Evolutionary conservation across 73 alveolate species (phyloP).

Genomic region (Tetrahymena elliotti): DNA sequence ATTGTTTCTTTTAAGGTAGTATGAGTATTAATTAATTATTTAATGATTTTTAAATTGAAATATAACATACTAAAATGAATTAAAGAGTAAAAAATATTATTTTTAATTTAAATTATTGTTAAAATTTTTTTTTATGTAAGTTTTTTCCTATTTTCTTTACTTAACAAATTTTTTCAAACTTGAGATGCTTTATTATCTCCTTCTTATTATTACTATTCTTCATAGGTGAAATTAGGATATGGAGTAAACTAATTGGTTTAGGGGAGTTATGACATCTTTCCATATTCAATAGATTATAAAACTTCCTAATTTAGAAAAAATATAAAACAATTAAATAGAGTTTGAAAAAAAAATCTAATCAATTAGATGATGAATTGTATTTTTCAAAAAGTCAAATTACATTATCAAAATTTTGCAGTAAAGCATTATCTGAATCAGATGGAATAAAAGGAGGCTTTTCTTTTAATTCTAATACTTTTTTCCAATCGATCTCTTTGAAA

Average conservation of each 20-base stretch:
- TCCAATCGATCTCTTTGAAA: neutral
- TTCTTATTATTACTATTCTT: neutral
- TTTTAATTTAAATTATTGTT: too few species aligned
- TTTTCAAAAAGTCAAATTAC: neutral
- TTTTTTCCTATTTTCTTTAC: neutral
- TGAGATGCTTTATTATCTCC: neutral
- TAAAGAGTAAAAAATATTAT: too few species aligned
- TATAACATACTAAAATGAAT: neutral
- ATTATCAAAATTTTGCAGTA: neutral
- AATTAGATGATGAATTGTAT: too few species aligned
- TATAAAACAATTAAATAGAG: neutral
- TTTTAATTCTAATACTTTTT: neutral
- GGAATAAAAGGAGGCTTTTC: neutral
- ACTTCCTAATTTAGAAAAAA: neutral
- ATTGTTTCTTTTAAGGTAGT: too few species aligned
- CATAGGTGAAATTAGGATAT: neutral
- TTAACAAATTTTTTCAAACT: neutral
- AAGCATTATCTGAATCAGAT: neutral
- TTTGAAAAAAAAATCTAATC: too few species aligned
- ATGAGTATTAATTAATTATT: too few species aligned
- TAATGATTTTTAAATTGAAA: too few species aligned
- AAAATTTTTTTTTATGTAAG: too few species aligned
- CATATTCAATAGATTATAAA: neutral
- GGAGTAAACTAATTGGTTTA: neutral
- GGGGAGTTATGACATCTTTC: neutral